Conservation (phyloP, 768 basidiomycete species). For the Suillus spraguei region DNA sequence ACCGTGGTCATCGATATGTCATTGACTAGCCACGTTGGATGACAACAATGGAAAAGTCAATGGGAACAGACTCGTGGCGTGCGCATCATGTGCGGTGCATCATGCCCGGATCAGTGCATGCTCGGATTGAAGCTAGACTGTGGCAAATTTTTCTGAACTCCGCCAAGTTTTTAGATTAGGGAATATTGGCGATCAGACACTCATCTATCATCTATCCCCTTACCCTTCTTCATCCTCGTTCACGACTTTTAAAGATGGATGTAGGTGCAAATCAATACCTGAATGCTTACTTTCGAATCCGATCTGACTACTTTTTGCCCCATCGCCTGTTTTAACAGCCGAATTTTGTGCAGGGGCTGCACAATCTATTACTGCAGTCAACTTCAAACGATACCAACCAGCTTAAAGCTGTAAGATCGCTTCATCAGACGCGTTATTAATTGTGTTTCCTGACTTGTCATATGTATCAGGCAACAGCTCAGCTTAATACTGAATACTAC, state of each 20-base stretch:
- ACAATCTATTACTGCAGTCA: slow-evolving; percentile 83
- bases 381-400: slow-evolving; percentile 81
- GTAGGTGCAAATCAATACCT: slow-evolving; percentile 22
- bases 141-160: slow-evolving; percentile 46
- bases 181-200: slow-evolving; percentile 24
- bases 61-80: slow-evolving; percentile 1
- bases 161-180: slow-evolving; percentile 57
- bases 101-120: not conserved
- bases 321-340: slow-evolving; percentile 42
- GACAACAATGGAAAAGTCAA: not conserved
- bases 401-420: slow-evolving; percentile 79
- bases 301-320: slow-evolving; percentile 13
- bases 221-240: slow-evolving; percentile 30
- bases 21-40: not conserved
- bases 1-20: not conserved
- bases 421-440: slow-evolving; percentile 29
- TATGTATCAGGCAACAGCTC: slow-evolving; percentile 75
- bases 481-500: slow-evolving; percentile 92
- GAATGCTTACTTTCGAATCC: slow-evolving; percentile 7
- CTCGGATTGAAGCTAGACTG: slow-evolving; percentile 2
- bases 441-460: slow-evolving; percentile 14
- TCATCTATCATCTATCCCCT: slow-evolving; percentile 25
- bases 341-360: slow-evolving; percentile 77
- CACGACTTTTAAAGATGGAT: slow-evolving; percentile 30
- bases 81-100: not conserved